phyloP scores from a whole-genome alignment of 2,329 filamentous ascomycete species.

The Xylariaceae sp. region DNA sequence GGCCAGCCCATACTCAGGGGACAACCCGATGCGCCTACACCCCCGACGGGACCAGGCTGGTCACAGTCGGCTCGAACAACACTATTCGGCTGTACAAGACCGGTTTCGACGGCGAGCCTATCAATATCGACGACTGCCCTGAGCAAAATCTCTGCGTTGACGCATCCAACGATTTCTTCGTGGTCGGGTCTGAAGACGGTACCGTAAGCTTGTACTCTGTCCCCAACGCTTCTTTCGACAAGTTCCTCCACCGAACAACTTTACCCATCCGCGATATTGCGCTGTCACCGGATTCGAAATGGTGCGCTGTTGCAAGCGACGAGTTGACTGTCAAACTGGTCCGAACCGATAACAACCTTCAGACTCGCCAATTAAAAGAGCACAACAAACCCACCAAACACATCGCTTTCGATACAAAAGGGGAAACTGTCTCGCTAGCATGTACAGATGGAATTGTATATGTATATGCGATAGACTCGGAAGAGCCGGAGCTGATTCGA shows the following conservation, averaged over 20 bases:
- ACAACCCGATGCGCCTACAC: slow-evolving; percentile 87
- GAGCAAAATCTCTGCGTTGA: slow-evolving; percentile 81
- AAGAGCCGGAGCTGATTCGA: slow-evolving; percentile 75
- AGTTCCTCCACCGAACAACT: slow-evolving; percentile 77
- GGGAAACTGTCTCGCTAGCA: slow-evolving; percentile 71
- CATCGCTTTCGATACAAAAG: slow-evolving; percentile 79
- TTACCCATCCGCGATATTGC: slow-evolving; percentile 83
- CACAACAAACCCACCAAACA: slow-evolving; percentile 88
- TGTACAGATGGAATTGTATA: slow-evolving; percentile 88
- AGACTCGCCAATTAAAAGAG: slow-evolving; percentile 74
- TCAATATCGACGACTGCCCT: slow-evolving; percentile 84
- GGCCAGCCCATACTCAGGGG: slow-evolving; percentile 78
- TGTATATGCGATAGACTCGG: slow-evolving; percentile 75
- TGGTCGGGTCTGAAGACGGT: slow-evolving; percentile 89
- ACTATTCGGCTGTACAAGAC: slow-evolving; percentile 90
- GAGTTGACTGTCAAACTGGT: slow-evolving; percentile 90
- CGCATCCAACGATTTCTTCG: slow-evolving; percentile 74
- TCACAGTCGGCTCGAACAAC: slow-evolving; percentile 92
- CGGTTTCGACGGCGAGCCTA: slow-evolving; percentile 86
- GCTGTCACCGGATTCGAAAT: slow-evolving; percentile 74
- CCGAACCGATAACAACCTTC: slow-evolving; percentile 70
- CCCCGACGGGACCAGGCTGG: slow-evolving; percentile 76
- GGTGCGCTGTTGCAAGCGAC: slow-evolving; percentile 95
- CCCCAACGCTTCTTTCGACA: slow-evolving; percentile 67
- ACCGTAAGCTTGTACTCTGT: slow-evolving; percentile 94